A percentile compares a stretch with the other conserved stretches of the same genome.
Evolutionary conservation across 257 asterid genomes (phyloP).

Genomic region (Solanum okadae): DNA sequence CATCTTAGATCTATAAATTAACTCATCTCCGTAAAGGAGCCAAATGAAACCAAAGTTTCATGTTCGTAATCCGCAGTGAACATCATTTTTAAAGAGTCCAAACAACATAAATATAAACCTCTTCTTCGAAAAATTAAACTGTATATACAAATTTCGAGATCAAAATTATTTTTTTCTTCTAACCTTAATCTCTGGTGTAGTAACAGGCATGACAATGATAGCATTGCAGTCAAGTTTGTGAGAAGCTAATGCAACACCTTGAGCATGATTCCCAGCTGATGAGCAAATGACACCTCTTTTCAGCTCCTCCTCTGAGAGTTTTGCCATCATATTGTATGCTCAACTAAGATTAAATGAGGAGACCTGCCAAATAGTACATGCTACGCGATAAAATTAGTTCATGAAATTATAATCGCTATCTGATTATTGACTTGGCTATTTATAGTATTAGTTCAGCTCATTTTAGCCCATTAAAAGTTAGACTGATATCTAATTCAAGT

Average conservation of each 20-base stretch:
- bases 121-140: background rate
- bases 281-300: conserved; percentile 82
- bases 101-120: too few relatives aligned
- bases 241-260: conserved; percentile 87
- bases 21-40: background rate
- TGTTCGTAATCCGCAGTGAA: too few relatives aligned
- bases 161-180: background rate
- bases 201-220: conserved; percentile 77
- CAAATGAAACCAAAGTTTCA: too few relatives aligned
- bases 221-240: conserved; percentile 55
- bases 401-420: too few relatives aligned
- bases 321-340: conserved; percentile 97
- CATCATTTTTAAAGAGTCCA: background rate
- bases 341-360: conserved; percentile 89
- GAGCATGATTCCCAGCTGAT: conserved; percentile 97
- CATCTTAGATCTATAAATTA: too few relatives aligned
- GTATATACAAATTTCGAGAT: background rate
- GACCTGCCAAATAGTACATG: conserved; percentile 30
- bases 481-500: too few relatives aligned
- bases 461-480: too few relatives aligned
- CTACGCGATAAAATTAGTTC: too few relatives aligned
- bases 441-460: too few relatives aligned
- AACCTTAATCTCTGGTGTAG: conserved; percentile 93
- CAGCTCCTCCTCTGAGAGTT: conserved; percentile 51
- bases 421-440: too few relatives aligned